Conservation (phyloP, 495 filamentous ascomycete genomes). For the Venustampulla echinocandica region DNA sequence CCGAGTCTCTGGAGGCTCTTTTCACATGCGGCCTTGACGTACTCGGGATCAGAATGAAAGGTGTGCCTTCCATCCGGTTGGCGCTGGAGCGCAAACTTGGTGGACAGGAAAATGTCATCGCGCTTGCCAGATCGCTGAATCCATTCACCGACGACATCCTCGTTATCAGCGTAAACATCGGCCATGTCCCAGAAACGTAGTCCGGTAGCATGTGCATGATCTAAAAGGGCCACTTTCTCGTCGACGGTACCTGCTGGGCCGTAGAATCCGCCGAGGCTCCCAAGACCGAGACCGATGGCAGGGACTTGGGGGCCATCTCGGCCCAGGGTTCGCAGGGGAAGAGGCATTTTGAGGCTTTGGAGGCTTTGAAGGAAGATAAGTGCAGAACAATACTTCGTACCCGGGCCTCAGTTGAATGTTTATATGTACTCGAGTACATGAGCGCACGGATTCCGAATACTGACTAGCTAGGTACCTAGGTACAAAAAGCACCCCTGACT, state of each 20-base stretch:
- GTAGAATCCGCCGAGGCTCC: constrained; percentile 44
- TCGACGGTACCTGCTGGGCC: constrained; percentile 28
- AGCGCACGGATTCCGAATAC: no score
- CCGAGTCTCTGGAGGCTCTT: constrained; percentile 43
- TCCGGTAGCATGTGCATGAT: constrained; percentile 43
- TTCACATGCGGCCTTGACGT: constrained; percentile 27
- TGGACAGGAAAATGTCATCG: constrained; percentile 43
- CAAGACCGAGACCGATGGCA: constrained; percentile 47
- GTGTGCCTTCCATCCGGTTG: constrained; percentile 8
- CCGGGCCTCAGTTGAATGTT: no score
- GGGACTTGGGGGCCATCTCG: constrained; percentile 45
- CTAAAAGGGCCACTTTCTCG: constrained; percentile 35
- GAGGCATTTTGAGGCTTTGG: constrained; percentile 20
- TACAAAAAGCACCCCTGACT: no score
- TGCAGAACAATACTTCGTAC: no score
- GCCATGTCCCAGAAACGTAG: no score
- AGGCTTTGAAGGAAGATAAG: no score
- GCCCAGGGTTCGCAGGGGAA: constrained; percentile 38
- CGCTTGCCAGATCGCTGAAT: constrained; percentile 43
- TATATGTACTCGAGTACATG: no score
- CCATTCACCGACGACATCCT: constrained; percentile 51
- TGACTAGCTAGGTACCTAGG: no score
- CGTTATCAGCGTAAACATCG: constrained; percentile 40
- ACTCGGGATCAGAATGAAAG: constrained; percentile 22
- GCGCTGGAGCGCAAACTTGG: constrained; percentile 36